Evolutionary conservation across 2,329 filamentous ascomycete genomes (phyloP).

Genomic region (Lasiodiplodia sp.): DNA sequence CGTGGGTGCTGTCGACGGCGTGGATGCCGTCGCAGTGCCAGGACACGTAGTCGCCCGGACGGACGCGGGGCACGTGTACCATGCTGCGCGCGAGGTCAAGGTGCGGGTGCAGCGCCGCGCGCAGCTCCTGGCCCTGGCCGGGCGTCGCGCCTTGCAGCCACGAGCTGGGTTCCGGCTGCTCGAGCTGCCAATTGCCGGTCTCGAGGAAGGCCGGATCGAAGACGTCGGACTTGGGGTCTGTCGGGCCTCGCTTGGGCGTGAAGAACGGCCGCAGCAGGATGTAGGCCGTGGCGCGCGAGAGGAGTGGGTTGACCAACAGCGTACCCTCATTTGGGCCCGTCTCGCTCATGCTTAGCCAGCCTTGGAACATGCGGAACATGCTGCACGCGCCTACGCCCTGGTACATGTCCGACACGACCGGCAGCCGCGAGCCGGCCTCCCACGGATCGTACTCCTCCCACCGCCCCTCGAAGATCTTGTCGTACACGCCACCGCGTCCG

Average conservation of each 20-base stretch:
- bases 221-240: conserved; percentile 52
- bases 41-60: conserved; percentile 76
- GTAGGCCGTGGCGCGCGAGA: conserved; percentile 79
- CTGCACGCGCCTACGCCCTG: conserved; percentile 81
- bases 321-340: conserved; percentile 79
- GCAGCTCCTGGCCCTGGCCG: conserved; percentile 74
- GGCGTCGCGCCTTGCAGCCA: conserved; percentile 74
- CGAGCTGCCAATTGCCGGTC: conserved; percentile 68
- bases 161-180: conserved; percentile 57
- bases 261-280: conserved; percentile 87
- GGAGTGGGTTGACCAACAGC: conserved; percentile 79
- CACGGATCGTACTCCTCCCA: conserved; percentile 88
- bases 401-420: conserved; percentile 77
- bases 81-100: conserved; percentile 72
- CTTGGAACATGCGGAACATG: conserved; percentile 89
- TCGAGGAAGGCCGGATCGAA: conserved; percentile 51
- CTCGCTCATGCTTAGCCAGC: conserved; percentile 83
- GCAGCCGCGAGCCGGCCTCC: conserved; percentile 74
- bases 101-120: conserved; percentile 70
- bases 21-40: conserved; percentile 86
- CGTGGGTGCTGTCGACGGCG: conserved; percentile 81
- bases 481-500: conserved; percentile 70
- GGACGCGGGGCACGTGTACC: conserved; percentile 73
- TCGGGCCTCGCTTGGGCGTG: conserved; percentile 53
- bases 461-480: conserved; percentile 72